Base-by-base conservation (phyloP, 2,329 filamentous ascomycete species). In the Dactylellina sp. region DNA sequence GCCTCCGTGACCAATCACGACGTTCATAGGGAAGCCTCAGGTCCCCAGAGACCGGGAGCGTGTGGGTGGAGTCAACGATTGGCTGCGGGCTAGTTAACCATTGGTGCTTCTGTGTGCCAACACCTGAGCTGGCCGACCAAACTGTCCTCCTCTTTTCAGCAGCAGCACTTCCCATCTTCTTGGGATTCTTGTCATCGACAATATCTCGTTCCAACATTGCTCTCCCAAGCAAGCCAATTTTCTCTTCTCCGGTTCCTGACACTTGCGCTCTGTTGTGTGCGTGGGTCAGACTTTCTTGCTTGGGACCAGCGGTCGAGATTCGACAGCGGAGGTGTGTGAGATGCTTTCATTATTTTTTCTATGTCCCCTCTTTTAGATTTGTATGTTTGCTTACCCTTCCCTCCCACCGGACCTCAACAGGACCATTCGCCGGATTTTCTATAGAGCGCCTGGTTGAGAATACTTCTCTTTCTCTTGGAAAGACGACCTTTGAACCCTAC, bases 31-130 rank as follows among this genome's bases (percentile, higher is more conserved):
- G 20, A 61, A 66, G 70, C 70, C 70, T 65, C 32, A 64, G 70
- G 65, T 55, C 40, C 70, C 70, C 70, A 74, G 49, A 66, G 55
- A 62, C 70, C 46, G 70, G 61, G 68, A 65, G 61, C 53, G 16
- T 55, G 42, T 60, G 70, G 44, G 70, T 74, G 70, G 70, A 74
- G 70, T 55, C 70, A 66, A 55, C 56, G 53, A 74, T 74, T 74
- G 70, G 70, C 55, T 74, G 70, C 61, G 61, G 59, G 61, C 70
- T 46, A 52, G 68, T 40, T 49, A 59, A 60, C 39, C 46, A 72
- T 72, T 72, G 68, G 68, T 72, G 59, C 60, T 47, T 64, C 18
- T 37, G 20, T 35, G 64, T 60, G 50, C 68, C 64, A 65, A 57
- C 44, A 53, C 70, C 24, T 56, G 42, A 64, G 68, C 68, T 63